These are phyloP conservation scores for Datisca glomerata DNA, from an alignment of 306 rosid species.

Conservation along the genomic window DNA sequence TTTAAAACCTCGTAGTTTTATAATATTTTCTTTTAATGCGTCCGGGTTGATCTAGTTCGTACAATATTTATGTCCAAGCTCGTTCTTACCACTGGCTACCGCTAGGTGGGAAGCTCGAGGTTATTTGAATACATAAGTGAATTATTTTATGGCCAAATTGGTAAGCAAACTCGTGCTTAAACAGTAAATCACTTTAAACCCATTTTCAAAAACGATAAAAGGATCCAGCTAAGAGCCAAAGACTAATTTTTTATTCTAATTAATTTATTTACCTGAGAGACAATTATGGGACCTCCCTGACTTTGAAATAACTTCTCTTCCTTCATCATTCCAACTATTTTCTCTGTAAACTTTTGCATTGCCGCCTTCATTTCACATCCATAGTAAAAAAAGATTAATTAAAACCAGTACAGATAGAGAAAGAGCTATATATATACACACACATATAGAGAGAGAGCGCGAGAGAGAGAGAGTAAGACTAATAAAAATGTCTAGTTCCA, in stretches of 20 bases:
- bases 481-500: slow-evolving; percentile 3
- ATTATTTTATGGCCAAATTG: too few species aligned
- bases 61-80: too few species aligned
- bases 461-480: not conserved
- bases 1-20: not conserved
- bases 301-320: slow-evolving; percentile 67
- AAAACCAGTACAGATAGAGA: not conserved
- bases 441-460: not conserved
- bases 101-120: too few species aligned
- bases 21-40: not conserved
- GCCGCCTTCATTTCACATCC: slow-evolving; percentile 67
- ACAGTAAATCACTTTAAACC: slow-evolving; percentile 1
- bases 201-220: slow-evolving; percentile 10
- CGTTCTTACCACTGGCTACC: too few species aligned
- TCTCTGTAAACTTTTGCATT: slow-evolving; percentile 73
- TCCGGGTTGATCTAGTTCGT: not conserved
- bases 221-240: too few species aligned
- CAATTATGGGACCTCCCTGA: slow-evolving; percentile 91
- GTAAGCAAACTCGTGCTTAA: too few species aligned
- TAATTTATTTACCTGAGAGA: slow-evolving; percentile 50
- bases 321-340: slow-evolving; percentile 78
- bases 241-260: too few species aligned
- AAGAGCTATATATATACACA: too few species aligned
- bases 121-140: too few species aligned
- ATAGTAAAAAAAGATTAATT: slow-evolving; percentile 6